Evolutionary conservation across 1,284 basidiomycete species (phyloP).

Genomic region (Sporisorium sorghi): DNA sequence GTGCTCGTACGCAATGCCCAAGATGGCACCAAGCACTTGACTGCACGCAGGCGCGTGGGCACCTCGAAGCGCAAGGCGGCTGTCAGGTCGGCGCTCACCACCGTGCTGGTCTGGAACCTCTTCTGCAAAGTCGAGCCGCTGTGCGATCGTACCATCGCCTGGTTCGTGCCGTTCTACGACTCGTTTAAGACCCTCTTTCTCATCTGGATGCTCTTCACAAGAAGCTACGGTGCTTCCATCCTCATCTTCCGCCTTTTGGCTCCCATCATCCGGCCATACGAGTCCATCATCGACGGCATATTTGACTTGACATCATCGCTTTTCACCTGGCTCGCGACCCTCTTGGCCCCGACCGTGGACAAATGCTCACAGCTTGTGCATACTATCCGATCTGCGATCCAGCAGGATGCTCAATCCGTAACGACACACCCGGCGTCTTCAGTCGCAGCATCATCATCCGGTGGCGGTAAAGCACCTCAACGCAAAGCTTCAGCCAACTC

Average conservation of each 20-base stretch:
- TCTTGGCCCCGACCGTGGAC: slow-evolving; percentile 8
- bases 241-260: slow-evolving; percentile 42
- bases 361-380: not conserved
- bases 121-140: slow-evolving; percentile 43
- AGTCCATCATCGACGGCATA: slow-evolving; percentile 31
- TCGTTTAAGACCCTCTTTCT: slow-evolving; percentile 53
- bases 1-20: slow-evolving; percentile 36
- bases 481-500: not conserved
- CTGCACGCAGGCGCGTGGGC: slow-evolving; percentile 28
- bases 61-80: slow-evolving; percentile 36
- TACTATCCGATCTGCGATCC: not conserved
- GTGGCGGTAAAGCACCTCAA: not conserved
- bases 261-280: slow-evolving; percentile 40
- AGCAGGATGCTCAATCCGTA: not conserved
- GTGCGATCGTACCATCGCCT: slow-evolving; percentile 42
- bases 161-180: slow-evolving; percentile 54
- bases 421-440: not conserved
- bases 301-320: slow-evolving; percentile 24
- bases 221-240: slow-evolving; percentile 46
- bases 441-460: not conserved
- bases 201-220: slow-evolving; percentile 49
- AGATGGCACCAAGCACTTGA: slow-evolving; percentile 32
- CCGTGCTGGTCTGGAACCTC: slow-evolving; percentile 47
- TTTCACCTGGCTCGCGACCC: slow-evolving; percentile 14
- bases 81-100: slow-evolving; percentile 40